Conservation (phyloP, 371 early-diverging fungal genomes). For the Synchytrium microbalum region DNA sequence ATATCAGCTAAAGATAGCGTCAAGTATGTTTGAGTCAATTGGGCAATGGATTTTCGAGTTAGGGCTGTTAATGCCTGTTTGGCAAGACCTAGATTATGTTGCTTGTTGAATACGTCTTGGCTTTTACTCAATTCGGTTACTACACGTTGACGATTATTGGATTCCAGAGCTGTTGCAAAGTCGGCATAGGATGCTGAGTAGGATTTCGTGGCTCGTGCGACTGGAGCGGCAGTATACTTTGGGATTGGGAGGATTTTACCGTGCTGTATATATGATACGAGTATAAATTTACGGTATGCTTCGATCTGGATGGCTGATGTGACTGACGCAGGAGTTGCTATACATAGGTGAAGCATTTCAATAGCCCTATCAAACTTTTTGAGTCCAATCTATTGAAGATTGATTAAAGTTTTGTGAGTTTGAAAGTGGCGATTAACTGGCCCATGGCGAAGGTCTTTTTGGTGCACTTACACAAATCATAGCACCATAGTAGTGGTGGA, state of each 20-base stretch:
- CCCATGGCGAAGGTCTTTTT: too few species aligned
- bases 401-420: too few species aligned
- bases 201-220: slow-evolving; percentile 42
- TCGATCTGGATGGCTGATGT: slow-evolving; percentile 70
- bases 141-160: slow-evolving; percentile 26
- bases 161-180: slow-evolving; percentile 52
- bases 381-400: slow-evolving; percentile 57
- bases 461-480: too few species aligned
- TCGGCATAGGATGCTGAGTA: slow-evolving; percentile 45
- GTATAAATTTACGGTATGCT: slow-evolving; percentile 60
- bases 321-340: slow-evolving; percentile 47
- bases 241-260: slow-evolving; percentile 50
- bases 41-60: slow-evolving; percentile 52
- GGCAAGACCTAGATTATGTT: slow-evolving; percentile 60
- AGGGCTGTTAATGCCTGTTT: slow-evolving; percentile 57
- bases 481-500: slow-evolving; percentile 74
- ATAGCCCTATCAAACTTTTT: slow-evolving; percentile 58
- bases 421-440: too few species aligned
- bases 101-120: slow-evolving; percentile 29
- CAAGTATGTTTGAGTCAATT: slow-evolving; percentile 65
- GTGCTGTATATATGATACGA: slow-evolving; percentile 52
- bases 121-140: slow-evolving; percentile 29
- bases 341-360: slow-evolving; percentile 41
- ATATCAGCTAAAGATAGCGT: slow-evolving; percentile 66
- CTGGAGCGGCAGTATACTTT: slow-evolving; percentile 50